phyloP scores from a whole-genome alignment of 1,284 basidiomycete genomes.

The Austropuccinia psidii region DNA sequence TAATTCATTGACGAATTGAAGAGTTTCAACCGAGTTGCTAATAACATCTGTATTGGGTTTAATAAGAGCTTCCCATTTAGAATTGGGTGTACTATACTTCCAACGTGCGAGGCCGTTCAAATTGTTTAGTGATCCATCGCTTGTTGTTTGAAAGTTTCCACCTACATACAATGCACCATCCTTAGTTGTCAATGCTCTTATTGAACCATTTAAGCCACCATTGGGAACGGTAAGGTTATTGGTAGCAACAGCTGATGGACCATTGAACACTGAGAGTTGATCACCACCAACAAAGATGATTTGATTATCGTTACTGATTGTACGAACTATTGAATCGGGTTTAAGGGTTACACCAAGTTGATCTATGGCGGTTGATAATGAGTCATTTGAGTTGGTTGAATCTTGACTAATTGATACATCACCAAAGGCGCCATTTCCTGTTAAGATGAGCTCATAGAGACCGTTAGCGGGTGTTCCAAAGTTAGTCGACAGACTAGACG shows the following conservation, averaged over 20 bases:
- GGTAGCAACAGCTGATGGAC: not conserved
- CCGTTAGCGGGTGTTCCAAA: not conserved
- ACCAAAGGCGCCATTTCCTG: slow-evolving; percentile 22
- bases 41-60: not conserved
- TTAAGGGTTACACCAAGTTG: slow-evolving; percentile 1
- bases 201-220: slow-evolving; percentile 24
- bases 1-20: not conserved
- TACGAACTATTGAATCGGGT: not conserved
- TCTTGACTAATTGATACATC: slow-evolving; percentile 28
- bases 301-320: slow-evolving; percentile 1
- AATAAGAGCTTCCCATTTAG: slow-evolving; percentile 16
- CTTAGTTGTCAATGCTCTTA: not conserved
- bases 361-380: slow-evolving; percentile 31
- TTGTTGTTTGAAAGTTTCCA: slow-evolving; percentile 24
- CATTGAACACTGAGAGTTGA: slow-evolving; percentile 14
- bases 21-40: not conserved
- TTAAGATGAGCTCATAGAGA: not conserved
- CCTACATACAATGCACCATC: slow-evolving; percentile 11
- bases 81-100: slow-evolving; percentile 19
- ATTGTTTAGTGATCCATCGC: slow-evolving; percentile 2
- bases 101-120: slow-evolving; percentile 27
- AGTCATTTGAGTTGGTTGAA: no score
- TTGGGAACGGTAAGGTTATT: slow-evolving; percentile 9
- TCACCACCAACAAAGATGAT: slow-evolving; percentile 13
- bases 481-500: slow-evolving; percentile 41